Percentiles rank a stretch among this genome's conserved stretches.
Conservation (phyloP, 73 alveolate genomes). For the Durusdinium trenchii region DNA sequence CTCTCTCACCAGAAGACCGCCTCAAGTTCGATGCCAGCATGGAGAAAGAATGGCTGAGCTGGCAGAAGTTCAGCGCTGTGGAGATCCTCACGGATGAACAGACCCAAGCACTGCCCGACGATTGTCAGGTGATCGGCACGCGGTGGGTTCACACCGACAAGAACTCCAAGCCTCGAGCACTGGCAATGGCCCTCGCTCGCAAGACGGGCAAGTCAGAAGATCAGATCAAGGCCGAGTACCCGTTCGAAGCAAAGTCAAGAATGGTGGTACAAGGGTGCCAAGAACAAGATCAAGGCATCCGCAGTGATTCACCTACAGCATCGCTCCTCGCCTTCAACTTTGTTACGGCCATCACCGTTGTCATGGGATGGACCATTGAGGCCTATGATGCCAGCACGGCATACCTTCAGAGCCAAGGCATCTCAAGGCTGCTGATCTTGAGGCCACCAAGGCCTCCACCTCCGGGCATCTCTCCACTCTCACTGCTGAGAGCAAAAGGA, state of each 20-base stretch:
- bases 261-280: slow-evolving; percentile 23
- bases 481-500: slow-evolving; percentile 42
- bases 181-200: neutral
- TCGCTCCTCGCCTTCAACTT: slow-evolving; percentile 30
- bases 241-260: slow-evolving; percentile 13
- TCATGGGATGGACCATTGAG: neutral
- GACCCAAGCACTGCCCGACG: neutral
- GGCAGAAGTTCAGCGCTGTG: slow-evolving; percentile 56
- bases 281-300: neutral
- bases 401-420: slow-evolving; percentile 32
- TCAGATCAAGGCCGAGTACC: slow-evolving; percentile 1
- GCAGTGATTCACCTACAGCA: neutral
- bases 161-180: neutral
- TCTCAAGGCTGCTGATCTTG: neutral
- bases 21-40: neutral
- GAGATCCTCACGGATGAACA: neutral
- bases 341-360: neutral
- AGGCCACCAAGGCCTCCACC: slow-evolving; percentile 24
- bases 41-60: slow-evolving; percentile 60
- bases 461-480: neutral
- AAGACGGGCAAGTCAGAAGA: neutral
- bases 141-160: slow-evolving; percentile 76
- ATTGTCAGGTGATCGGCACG: neutral
- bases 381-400: slow-evolving; percentile 30
- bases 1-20: neutral